Evolutionary conservation across 2,329 filamentous ascomycete genomes (phyloP).

Genomic region (Apiospora saccharicola): DNA sequence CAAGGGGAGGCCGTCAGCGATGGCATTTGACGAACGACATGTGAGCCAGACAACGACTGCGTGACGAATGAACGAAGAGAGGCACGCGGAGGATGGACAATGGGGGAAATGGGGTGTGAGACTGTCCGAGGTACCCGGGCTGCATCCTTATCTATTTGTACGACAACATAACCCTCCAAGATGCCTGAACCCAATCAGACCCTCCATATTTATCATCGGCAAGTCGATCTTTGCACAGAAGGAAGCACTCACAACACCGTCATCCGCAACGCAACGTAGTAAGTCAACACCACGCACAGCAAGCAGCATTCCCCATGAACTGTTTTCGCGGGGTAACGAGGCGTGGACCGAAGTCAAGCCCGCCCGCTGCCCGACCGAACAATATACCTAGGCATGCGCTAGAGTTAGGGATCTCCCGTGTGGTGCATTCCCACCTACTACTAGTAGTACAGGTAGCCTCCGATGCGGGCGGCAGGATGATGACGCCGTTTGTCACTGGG

Average conservation of each 20-base stretch:
- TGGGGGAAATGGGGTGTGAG: neutral
- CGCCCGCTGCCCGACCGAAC: neutral
- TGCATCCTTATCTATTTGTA: constrained; percentile 14
- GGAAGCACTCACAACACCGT: neutral
- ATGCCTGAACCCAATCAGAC: constrained; percentile 13
- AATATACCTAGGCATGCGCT: neutral
- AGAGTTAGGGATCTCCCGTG: constrained; percentile 6
- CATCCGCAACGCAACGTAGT: neutral
- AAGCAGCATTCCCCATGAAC: neutral
- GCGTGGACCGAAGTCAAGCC: constrained; percentile 2
- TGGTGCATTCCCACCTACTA: constrained; percentile 17
- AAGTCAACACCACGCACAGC: neutral
- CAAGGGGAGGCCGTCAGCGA: neutral
- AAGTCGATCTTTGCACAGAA: neutral
- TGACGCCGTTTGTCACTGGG: neutral
- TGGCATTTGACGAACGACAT: constrained; percentile 1
- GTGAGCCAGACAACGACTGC: neutral
- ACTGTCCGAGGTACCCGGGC: neutral
- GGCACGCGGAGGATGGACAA: neutral
- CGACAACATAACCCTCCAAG: neutral
- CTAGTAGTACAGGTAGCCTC: neutral
- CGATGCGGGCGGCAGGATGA: neutral
- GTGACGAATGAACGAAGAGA: neutral
- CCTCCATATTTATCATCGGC: neutral
- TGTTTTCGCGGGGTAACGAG: constrained; percentile 7